These are phyloP conservation scores for Carex kokanica DNA, from an alignment of 176 grass and related monocot species.

Conservation along the genomic window DNA sequence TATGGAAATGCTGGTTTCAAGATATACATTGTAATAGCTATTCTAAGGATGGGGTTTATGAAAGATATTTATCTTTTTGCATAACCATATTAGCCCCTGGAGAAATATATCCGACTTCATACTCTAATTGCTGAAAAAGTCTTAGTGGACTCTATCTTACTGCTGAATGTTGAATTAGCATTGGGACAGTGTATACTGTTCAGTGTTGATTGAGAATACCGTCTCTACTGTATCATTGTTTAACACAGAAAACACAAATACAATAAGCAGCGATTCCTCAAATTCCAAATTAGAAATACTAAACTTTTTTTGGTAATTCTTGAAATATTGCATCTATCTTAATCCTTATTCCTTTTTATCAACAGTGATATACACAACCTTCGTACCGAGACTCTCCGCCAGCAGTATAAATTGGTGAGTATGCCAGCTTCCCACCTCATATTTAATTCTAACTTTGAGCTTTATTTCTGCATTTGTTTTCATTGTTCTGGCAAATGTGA, in stretches of 20 bases:
- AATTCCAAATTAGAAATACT: neutral
- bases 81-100: neutral
- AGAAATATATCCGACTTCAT: neutral
- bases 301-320: neutral
- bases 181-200: neutral
- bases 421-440: neutral
- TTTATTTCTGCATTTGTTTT: conserved; percentile 2
- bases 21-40: neutral
- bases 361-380: conserved; percentile 86
- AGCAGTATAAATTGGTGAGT: conserved; percentile 80
- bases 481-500: neutral
- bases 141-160: neutral
- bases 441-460: neutral
- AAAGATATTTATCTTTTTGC: neutral
- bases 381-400: conserved; percentile 70
- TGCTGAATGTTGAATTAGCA: neutral
- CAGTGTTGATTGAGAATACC: neutral
- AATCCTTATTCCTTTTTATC: conserved; percentile 24
- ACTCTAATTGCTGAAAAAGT: neutral
- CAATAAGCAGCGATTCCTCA: neutral
- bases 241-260: too few relatives aligned
- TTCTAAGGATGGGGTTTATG: neutral
- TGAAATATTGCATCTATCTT: neutral
- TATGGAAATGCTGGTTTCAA: neutral
- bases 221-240: too few relatives aligned